Evolutionary conservation across 108 stramenopile species (phyloP).

Genomic region (Nannochloropsis salina): DNA sequence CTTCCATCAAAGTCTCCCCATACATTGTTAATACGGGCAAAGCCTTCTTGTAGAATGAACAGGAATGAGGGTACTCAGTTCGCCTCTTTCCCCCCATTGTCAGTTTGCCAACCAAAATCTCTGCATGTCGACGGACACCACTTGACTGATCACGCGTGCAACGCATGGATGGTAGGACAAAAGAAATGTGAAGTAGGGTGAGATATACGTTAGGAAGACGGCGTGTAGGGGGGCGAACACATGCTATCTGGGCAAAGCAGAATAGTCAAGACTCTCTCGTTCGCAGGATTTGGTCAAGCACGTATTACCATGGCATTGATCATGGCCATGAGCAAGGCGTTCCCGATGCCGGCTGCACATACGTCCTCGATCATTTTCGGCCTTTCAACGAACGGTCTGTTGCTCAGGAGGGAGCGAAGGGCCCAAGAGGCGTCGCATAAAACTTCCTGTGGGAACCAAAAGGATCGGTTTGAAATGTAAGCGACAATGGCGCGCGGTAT

Average conservation of each 20-base stretch:
- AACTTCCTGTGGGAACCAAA: neutral
- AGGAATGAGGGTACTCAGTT: neutral
- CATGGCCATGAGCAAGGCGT: neutral
- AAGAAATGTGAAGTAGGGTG: too few relatives aligned
- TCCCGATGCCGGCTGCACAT: neutral
- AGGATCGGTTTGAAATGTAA: neutral
- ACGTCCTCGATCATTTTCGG: slow-evolving; percentile 5
- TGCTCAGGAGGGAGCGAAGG: neutral
- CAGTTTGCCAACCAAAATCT: neutral
- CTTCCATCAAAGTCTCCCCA: neutral
- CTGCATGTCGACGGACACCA: neutral
- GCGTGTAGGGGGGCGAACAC: too few relatives aligned
- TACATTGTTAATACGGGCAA: neutral
- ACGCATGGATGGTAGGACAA: too few relatives aligned
- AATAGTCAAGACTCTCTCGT: too few relatives aligned
- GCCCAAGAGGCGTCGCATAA: slow-evolving; percentile 16
- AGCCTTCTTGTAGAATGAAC: neutral
- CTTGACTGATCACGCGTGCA: neutral
- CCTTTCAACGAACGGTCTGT: neutral
- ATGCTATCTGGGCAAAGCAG: too few relatives aligned
- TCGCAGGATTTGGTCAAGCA: too few relatives aligned
- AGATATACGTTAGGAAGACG: too few relatives aligned
- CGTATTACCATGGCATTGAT: neutral
- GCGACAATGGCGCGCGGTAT: neutral
- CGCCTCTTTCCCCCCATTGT: neutral